A percentile compares a stretch with the other conserved stretches of the same genome.
phyloP scores from a whole-genome alignment of 1,139 yeast species.

The Geotrichum cucujoidarum region DNA sequence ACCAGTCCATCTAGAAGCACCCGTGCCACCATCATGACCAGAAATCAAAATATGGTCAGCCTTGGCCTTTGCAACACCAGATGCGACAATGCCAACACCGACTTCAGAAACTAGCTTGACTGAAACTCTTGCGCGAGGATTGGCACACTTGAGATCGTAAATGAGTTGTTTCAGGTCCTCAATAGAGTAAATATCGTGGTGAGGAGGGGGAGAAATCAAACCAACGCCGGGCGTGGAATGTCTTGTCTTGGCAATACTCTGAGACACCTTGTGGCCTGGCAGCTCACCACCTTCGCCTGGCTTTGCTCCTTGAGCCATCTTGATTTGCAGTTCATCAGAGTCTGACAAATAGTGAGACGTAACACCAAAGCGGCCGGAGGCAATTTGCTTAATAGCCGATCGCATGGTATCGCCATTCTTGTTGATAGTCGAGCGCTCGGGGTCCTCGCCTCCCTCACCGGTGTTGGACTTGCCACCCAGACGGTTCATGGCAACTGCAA shows the following conservation, averaged over 20 bases:
- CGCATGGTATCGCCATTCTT: slow-evolving; percentile 96
- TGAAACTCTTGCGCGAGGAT: slow-evolving; percentile 94
- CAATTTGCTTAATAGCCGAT: slow-evolving; percentile 95
- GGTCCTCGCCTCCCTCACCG: slow-evolving; percentile 99
- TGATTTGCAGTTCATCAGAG: slow-evolving; percentile 95
- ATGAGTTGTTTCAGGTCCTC: slow-evolving; percentile 95
- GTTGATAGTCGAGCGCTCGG: slow-evolving; percentile 74
- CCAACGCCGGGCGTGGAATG: slow-evolving; percentile 97
- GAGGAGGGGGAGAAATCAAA: slow-evolving; percentile 95
- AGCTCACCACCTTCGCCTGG: slow-evolving; percentile 99
- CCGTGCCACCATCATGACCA: slow-evolving; percentile 99
- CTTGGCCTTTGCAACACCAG: slow-evolving; percentile 98
- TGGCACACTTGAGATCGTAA: slow-evolving; percentile 92
- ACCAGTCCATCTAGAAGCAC: slow-evolving; percentile 97
- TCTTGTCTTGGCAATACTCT: slow-evolving; percentile 86
- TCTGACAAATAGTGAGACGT: slow-evolving; percentile 91
- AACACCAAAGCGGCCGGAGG: slow-evolving; percentile 97
- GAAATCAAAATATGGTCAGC: slow-evolving; percentile 93
- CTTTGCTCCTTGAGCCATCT: slow-evolving; percentile 99
- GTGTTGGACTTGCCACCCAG: slow-evolving; percentile 96
- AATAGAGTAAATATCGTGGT: slow-evolving; percentile 95
- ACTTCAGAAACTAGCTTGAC: slow-evolving; percentile 96
- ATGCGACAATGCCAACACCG: slow-evolving; percentile 97
- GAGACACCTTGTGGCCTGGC: slow-evolving; percentile 90
- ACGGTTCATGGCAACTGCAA: slow-evolving; percentile 97